phyloP scores from a whole-genome alignment of 208 protist species.

The Leishmania braziliensis region DNA sequence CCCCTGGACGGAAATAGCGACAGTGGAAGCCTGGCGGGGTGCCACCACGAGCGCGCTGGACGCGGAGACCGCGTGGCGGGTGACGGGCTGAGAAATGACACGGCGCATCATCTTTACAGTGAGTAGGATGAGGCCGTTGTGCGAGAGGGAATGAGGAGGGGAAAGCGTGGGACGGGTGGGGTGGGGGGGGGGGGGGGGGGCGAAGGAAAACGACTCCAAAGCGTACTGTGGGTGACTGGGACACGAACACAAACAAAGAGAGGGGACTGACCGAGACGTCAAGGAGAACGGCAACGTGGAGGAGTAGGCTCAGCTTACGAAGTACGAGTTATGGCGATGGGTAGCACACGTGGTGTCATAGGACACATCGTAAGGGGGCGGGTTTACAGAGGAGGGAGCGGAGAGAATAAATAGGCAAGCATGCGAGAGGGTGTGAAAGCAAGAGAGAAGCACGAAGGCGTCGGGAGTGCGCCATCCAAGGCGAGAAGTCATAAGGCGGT shows the following conservation, averaged over 20 bases:
- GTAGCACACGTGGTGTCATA: not conserved
- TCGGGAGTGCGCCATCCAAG: not conserved
- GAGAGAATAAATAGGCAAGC: not conserved
- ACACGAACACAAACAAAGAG: not conserved
- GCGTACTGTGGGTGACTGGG: not conserved
- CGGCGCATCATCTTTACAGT: slow-evolving; percentile 79
- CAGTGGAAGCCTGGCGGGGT: slow-evolving; percentile 78
- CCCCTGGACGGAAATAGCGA: slow-evolving; percentile 89
- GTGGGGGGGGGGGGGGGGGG: no score
- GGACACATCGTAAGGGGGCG: not conserved
- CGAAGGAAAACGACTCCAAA: not conserved
- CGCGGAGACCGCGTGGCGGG: slow-evolving; percentile 45
- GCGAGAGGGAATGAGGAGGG: not conserved
- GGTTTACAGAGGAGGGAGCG: not conserved
- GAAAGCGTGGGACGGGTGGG: not conserved
- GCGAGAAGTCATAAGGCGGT: not conserved
- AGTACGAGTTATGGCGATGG: not conserved
- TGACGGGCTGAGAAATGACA: slow-evolving; percentile 47
- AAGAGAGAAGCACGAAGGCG: not conserved
- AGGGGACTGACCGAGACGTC: not conserved
- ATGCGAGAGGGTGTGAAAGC: not conserved
- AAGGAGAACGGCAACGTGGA: not conserved
- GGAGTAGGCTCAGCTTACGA: not conserved
- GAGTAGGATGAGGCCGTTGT: not conserved
- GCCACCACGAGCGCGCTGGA: slow-evolving; percentile 45